phyloP scores from a whole-genome alignment of 2,329 filamentous ascomycete genomes.

The Fragosphaeria purpurea region DNA sequence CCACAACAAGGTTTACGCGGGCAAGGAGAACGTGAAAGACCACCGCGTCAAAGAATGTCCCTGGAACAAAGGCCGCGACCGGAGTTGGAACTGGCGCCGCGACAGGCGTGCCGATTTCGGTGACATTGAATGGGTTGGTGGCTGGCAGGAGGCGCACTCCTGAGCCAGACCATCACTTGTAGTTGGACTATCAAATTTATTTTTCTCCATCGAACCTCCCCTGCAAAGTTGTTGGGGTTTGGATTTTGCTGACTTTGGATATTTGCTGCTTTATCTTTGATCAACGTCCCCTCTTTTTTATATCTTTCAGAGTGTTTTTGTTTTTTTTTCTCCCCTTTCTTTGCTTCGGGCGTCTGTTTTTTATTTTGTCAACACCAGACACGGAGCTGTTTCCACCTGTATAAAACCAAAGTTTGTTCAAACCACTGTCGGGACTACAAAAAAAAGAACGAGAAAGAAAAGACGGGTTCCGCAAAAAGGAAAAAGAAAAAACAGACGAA shows the following conservation, averaged over 20 bases:
- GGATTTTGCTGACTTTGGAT: conserved; percentile 14
- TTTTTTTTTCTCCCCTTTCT: conserved; percentile 11
- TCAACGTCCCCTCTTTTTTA: not conserved
- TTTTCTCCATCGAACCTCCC: conserved; percentile 4
- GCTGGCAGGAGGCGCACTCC: conserved; percentile 58
- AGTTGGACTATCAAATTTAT: conserved; percentile 35
- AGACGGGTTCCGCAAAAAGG: conserved; percentile 8
- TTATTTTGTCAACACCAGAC: conserved; percentile 13
- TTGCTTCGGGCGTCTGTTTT: conserved; percentile 10
- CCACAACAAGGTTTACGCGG: conserved; percentile 28
- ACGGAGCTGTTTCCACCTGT: conserved; percentile 4
- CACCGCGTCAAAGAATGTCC: conserved; percentile 40
- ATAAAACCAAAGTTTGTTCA: conserved; percentile 9
- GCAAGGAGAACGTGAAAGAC: conserved; percentile 26
- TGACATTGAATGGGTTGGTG: conserved; percentile 90
- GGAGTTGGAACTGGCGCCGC: conserved; percentile 52
- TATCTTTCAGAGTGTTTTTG: conserved; percentile 7
- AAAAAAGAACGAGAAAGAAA: conserved; percentile 15
- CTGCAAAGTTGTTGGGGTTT: conserved; percentile 3
- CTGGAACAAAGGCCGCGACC: conserved; percentile 48
- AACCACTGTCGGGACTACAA: conserved; percentile 14
- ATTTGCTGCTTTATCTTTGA: conserved; percentile 17
- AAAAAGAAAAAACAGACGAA: conserved; percentile 15
- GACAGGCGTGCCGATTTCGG: conserved; percentile 58
- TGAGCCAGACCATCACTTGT: conserved; percentile 45